Percentiles rank a stretch among this genome's conserved stretches.
Evolutionary conservation across 2,329 filamentous ascomycete species (phyloP).

Genomic region (Clarireedia hainanense): DNA sequence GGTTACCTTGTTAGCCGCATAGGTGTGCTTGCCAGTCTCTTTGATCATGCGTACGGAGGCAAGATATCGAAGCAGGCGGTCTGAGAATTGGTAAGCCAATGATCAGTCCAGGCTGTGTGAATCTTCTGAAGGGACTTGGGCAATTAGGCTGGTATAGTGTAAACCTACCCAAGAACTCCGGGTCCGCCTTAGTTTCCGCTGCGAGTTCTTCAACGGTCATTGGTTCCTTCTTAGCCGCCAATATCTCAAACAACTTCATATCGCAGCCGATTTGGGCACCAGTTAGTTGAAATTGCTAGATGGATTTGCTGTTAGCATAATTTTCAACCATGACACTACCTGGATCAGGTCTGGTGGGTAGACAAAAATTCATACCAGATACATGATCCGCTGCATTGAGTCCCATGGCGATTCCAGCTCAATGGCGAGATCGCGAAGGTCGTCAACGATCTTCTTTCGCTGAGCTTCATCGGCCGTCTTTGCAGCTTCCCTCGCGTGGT

Average conservation of each 20-base stretch:
- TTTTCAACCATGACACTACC: background rate
- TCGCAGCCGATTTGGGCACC: conserved; percentile 2
- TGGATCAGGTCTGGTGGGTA: background rate
- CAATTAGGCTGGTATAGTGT: background rate
- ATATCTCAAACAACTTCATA: conserved; percentile 2
- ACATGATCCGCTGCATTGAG: conserved; percentile 7
- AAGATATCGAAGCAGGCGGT: conserved; percentile 4
- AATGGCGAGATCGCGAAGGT: conserved; percentile 2
- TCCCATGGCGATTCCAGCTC: conserved; percentile 9
- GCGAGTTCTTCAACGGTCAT: background rate
- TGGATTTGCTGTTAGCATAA: background rate
- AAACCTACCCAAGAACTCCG: background rate
- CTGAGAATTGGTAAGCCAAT: background rate
- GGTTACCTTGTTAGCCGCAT: background rate
- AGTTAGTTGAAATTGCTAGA: conserved; percentile 6
- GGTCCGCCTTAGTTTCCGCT: background rate
- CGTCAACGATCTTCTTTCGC: conserved; percentile 4
- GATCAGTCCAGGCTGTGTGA: too few species aligned
- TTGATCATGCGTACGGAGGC: conserved; percentile 3
- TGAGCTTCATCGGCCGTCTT: background rate
- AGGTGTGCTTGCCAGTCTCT: conserved; percentile 2
- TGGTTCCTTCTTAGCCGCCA: background rate
- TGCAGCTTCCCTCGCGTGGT: background rate
- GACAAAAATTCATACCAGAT: background rate
- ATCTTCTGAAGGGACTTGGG: background rate